These are phyloP conservation scores for Neurospora tetrasperma DNA, from an alignment of 495 filamentous ascomycete species.

Conservation along the genomic window DNA sequence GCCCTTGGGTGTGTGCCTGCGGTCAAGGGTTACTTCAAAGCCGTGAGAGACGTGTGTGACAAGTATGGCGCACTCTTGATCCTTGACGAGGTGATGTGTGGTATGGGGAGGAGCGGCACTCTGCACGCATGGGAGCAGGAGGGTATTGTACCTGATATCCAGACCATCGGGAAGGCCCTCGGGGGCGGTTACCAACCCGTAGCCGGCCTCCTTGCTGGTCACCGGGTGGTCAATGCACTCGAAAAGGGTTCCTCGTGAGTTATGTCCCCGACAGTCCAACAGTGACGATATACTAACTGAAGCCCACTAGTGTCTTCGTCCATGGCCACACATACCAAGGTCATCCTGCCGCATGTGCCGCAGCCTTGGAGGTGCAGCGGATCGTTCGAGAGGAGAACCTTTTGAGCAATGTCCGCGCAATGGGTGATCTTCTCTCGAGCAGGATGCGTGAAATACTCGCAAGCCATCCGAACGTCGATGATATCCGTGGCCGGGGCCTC, in stretches of 20 bases:
- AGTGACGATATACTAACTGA: slow-evolving; percentile 8
- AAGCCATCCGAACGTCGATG: slow-evolving; percentile 46
- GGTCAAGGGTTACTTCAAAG: slow-evolving; percentile 58
- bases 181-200: slow-evolving; percentile 57
- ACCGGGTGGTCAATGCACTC: slow-evolving; percentile 44
- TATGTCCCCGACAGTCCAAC: not conserved
- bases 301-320: slow-evolving; percentile 29
- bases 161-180: slow-evolving; percentile 55
- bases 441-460: slow-evolving; percentile 35
- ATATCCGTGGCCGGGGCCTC: slow-evolving; percentile 53
- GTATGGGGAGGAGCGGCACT: slow-evolving; percentile 60
- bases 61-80: slow-evolving; percentile 67
- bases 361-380: slow-evolving; percentile 48
- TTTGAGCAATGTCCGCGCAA: slow-evolving; percentile 38
- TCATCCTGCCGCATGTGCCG: slow-evolving; percentile 50
- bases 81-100: slow-evolving; percentile 73
- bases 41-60: slow-evolving; percentile 56
- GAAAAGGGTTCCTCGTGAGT: slow-evolving; percentile 45
- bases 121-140: slow-evolving; percentile 62
- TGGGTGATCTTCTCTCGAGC: slow-evolving; percentile 40
- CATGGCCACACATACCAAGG: slow-evolving; percentile 56
- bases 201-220: slow-evolving; percentile 46
- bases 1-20: slow-evolving; percentile 58
- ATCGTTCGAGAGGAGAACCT: slow-evolving; percentile 48
- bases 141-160: slow-evolving; percentile 46